A percentile compares a stretch with the other conserved stretches of the same genome.
phyloP scores from a whole-genome alignment of 305 asterid genomes.

The Withania somnifera region DNA sequence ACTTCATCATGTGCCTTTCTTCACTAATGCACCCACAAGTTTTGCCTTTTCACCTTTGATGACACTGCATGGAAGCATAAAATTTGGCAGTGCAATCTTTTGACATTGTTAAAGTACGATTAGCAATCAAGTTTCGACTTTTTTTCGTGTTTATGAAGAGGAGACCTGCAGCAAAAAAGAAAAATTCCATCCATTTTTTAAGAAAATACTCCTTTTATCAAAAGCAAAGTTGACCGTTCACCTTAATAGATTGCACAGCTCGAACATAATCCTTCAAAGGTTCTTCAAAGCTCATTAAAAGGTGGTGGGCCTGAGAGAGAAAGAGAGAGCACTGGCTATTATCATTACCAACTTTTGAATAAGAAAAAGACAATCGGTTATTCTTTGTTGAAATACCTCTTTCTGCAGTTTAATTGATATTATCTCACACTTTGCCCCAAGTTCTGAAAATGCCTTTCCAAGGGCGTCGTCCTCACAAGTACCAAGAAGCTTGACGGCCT shows the following conservation, averaged over 20 bases:
- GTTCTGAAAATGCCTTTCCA: conserved; percentile 88
- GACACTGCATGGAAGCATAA: not conserved
- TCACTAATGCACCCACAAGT: not conserved
- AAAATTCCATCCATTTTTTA: not conserved
- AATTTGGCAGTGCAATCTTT: no score
- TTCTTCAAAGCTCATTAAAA: conserved; percentile 92
- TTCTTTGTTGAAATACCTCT: conserved; percentile 40
- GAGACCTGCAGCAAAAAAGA: no score
- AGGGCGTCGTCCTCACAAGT: conserved; percentile 70
- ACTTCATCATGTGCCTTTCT: not conserved
- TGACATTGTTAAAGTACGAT: no score
- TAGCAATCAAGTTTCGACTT: no score
- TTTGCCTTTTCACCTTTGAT: not conserved
- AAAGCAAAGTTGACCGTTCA: conserved; percentile 16
- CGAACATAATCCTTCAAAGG: conserved; percentile 94
- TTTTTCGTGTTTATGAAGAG: no score
- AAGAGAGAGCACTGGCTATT: not conserved
- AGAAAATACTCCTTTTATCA: not conserved
- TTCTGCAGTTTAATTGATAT: conserved; percentile 64
- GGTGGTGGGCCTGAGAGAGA: conserved; percentile 66
- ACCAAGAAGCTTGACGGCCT: conserved; percentile 89
- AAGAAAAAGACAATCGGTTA: not conserved
- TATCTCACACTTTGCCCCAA: conserved; percentile 71
- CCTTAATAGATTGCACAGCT: conserved; percentile 95
- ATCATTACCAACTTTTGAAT: not conserved